phyloP scores from a whole-genome alignment of 164 flowering plant species.

The Aristolochia californica region DNA sequence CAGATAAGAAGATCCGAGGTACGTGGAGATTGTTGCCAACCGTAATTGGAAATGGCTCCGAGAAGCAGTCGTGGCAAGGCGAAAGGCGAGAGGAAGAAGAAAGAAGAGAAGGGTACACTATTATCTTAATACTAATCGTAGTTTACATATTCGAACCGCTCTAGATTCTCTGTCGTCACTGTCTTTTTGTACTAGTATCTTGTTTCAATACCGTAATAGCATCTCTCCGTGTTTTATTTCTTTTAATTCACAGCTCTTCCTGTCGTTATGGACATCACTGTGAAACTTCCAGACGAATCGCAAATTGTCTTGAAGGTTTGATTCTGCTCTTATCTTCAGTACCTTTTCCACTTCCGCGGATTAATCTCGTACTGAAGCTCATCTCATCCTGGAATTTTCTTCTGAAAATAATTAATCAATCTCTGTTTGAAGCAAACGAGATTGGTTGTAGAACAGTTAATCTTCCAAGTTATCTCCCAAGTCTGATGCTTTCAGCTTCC shows the following conservation, averaged over 20 bases:
- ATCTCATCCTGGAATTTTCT: too few relatives aligned
- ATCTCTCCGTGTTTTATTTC: background rate
- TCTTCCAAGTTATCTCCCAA: too few relatives aligned
- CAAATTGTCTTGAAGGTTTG: constrained; percentile 68
- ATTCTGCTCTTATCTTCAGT: background rate
- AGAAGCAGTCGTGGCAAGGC: constrained; percentile 68
- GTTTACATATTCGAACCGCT: background rate
- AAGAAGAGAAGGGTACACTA: constrained; percentile 79
- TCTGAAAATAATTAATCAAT: background rate
- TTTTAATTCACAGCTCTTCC: constrained; percentile 56
- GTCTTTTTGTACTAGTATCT: background rate
- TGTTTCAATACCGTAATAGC: background rate
- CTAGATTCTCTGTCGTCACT: background rate
- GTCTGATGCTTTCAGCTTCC: background rate
- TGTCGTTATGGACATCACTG: constrained; percentile 72
- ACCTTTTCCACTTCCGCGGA: background rate
- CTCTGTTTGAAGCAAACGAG: too few relatives aligned
- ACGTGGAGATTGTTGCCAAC: background rate
- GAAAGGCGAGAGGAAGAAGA: constrained; percentile 91
- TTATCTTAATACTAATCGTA: background rate
- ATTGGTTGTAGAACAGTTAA: too few relatives aligned
- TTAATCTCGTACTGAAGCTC: background rate
- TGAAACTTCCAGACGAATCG: constrained; percentile 78
- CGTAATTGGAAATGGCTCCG: constrained; percentile 62
- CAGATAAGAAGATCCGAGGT: constrained; percentile 9